Conservation (phyloP, 129 eudicot genomes). For the Rutidosis leptorrhynchoides region DNA sequence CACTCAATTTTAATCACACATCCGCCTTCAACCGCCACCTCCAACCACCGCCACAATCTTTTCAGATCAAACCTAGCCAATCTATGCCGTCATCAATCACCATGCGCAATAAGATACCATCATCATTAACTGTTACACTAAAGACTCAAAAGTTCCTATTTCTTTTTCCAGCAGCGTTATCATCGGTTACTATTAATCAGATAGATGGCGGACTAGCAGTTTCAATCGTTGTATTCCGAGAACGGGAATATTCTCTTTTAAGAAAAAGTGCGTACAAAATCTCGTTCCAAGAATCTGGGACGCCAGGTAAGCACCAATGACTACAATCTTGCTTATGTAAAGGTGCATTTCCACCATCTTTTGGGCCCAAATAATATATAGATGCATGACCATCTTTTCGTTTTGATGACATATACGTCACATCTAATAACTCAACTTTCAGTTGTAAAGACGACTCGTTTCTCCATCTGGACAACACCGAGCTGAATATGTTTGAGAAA, state of each 20-base stretch:
- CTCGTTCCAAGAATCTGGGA: slow-evolving; percentile 85
- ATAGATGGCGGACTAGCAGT: slow-evolving; percentile 17
- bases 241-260: slow-evolving; percentile 34
- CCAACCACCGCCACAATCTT: background rate
- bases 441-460: slow-evolving; percentile 18
- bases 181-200: too few species aligned
- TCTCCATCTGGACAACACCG: slow-evolving; percentile 40
- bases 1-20: background rate
- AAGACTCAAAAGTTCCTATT: background rate
- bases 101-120: background rate
- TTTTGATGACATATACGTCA: slow-evolving; percentile 61
- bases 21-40: background rate
- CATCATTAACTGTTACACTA: background rate
- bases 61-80: background rate
- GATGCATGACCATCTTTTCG: slow-evolving; percentile 91
- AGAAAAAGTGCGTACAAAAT: slow-evolving; percentile 65
- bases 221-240: slow-evolving; percentile 19
- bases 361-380: slow-evolving; percentile 59
- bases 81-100: background rate
- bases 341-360: slow-evolving; percentile 54
- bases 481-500: slow-evolving; percentile 35
- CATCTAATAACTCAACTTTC: slow-evolving; percentile 48
- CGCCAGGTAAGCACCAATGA: slow-evolving; percentile 96
- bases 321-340: slow-evolving; percentile 82
- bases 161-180: too few species aligned